These are phyloP conservation scores for Tetracladium setigerum DNA, from an alignment of 495 filamentous ascomycete genomes.

Conservation along the genomic window DNA sequence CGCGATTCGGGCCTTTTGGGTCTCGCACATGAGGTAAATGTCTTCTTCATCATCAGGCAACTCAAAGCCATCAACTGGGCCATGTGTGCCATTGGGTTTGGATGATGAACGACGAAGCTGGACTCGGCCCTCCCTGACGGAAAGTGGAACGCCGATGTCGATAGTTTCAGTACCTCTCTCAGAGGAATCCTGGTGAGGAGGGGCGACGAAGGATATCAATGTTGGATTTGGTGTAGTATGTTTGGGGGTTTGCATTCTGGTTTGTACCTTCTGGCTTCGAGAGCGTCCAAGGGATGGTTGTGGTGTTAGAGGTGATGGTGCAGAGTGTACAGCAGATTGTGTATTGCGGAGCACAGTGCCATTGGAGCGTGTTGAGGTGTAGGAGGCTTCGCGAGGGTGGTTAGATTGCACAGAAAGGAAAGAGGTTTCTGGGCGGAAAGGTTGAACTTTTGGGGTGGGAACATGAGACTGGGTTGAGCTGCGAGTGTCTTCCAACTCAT, in stretches of 20 bases:
- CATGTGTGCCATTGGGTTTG: neutral
- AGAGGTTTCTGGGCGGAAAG: too few species aligned
- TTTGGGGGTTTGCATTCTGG: neutral
- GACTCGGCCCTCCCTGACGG: neutral
- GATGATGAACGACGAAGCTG: neutral
- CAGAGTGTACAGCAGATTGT: neutral
- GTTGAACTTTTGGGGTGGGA: slow-evolving; percentile 20
- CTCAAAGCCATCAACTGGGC: neutral
- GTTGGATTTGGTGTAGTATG: slow-evolving; percentile 14
- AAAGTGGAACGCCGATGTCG: slow-evolving; percentile 7
- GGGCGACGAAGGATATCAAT: slow-evolving; percentile 32
- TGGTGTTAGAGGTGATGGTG: neutral
- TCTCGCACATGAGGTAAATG: slow-evolving; percentile 1
- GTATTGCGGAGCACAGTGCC: neutral
- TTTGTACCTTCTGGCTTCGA: neutral
- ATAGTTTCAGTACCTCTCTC: slow-evolving; percentile 28
- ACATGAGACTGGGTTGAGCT: slow-evolving; percentile 19
- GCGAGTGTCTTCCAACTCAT: slow-evolving; percentile 25
- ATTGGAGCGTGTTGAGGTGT: slow-evolving; percentile 3
- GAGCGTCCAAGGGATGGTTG: neutral
- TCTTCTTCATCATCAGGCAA: slow-evolving; percentile 10
- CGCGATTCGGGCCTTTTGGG: slow-evolving; percentile 26
- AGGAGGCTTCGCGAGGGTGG: too few species aligned
- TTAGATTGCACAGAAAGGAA: too few species aligned
- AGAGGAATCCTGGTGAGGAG: slow-evolving; percentile 29